Evolutionary conservation across 768 basidiomycete species (phyloP), one percentile per base, ranked within the genome.

Genomic region (Hygrophorus pudorinus): DNA sequence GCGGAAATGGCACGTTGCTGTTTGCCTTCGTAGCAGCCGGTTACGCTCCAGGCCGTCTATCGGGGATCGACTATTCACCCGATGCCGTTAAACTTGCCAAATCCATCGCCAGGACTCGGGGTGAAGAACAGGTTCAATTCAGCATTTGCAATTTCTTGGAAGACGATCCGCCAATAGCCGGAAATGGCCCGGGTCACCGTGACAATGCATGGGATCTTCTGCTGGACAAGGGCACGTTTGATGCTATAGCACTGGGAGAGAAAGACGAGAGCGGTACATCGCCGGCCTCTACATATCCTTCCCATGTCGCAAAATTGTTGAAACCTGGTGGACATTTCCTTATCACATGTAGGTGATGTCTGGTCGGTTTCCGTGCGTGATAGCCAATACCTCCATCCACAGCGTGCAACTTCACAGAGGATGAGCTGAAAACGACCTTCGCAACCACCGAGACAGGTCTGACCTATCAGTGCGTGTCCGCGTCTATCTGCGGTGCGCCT

Each of bases 331-430:
- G 80, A 5, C 61, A 67, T 54, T 86, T 89, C 56, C 65, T 91
- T 28, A 85, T 90, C 35, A 89, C 87, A 29, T 89, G 88, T 87
- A 53, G 53, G 80, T 21, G n/a, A 5, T 33, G 24, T 32, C 35
- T 5, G 11, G 14, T 16, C 14, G 4, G 20, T 34, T 20, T 10
- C 3, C 29, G 7, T 14, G 24, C 24, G 5, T 21, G 24, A 13
- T n/a, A 10, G 13, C 38, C 4, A n/a, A 29, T 12, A 31, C 40
- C 34, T 24, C 10, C 12, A 32, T 32, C 20, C 24, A 2, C 48
- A 81, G 83, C 88, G 2, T 91, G 88, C 55, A 90, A 90, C 56
- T 90, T 88, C 52, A 91, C 88, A 0, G 81, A 85, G 51, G 75
- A 79, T 0, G 88, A 91, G 55, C 56, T 90, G 29, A 72, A 67